phyloP scores from a whole-genome alignment of 306 rosid genomes.

The Citrullus colocynthis region DNA sequence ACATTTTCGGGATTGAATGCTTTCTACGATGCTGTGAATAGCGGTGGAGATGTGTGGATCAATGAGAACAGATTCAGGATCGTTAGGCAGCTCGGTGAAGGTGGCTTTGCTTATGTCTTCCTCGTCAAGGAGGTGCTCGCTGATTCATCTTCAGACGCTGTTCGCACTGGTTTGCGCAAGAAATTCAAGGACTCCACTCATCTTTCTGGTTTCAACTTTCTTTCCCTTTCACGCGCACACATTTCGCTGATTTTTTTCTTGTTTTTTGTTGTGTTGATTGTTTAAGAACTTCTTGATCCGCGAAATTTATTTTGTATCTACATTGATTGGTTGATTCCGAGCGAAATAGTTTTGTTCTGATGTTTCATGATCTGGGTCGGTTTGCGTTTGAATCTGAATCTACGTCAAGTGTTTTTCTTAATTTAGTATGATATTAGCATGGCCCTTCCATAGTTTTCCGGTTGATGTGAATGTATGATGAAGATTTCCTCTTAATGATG shows the following conservation, averaged over 20 bases:
- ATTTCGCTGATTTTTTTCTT: neutral
- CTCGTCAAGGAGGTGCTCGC: conserved; percentile 62
- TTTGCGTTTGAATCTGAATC: neutral
- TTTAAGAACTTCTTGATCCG: neutral
- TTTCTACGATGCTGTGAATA: conserved; percentile 74
- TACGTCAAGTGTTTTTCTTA: neutral
- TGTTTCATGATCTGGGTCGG: neutral
- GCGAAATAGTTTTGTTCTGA: neutral
- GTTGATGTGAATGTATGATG: neutral
- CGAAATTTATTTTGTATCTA: neutral
- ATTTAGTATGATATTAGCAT: neutral
- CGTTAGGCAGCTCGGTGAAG: conserved; percentile 94
- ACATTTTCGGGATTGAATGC: conserved; percentile 90
- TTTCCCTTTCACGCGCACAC: neutral
- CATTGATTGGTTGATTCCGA: neutral
- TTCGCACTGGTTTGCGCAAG: conserved; percentile 36
- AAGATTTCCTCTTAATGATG: neutral
- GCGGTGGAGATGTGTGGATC: conserved; percentile 98
- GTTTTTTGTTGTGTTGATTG: neutral
- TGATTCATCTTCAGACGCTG: conserved; percentile 29
- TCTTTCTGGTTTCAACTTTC: conserved; percentile 47
- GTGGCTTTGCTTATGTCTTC: conserved; percentile 84
- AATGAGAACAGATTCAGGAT: conserved; percentile 83
- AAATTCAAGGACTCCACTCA: conserved; percentile 71
- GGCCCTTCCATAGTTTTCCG: neutral